A percentile compares a stretch with the other conserved stretches of the same genome.
Evolutionary conservation across 2,329 filamentous ascomycete species (phyloP).

Genomic region (Cordyceps fumosorosea): DNA sequence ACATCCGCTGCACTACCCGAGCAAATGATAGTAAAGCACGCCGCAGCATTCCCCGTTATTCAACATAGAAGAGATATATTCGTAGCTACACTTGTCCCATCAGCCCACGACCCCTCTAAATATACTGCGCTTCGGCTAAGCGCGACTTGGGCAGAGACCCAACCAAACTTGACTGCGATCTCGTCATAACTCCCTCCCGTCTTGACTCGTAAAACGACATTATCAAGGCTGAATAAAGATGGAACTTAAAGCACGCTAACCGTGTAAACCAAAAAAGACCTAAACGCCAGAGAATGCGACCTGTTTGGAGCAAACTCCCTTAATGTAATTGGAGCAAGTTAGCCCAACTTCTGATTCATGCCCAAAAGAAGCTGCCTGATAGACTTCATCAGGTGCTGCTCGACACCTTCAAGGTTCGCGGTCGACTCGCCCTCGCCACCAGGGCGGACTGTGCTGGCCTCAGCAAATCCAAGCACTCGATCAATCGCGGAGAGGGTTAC

Average conservation of each 20-base stretch:
- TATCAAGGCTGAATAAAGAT: slow-evolving; percentile 1
- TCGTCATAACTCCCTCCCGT: not conserved
- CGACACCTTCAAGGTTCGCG: slow-evolving; percentile 32
- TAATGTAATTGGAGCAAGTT: not conserved
- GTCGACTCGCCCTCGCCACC: slow-evolving; percentile 26
- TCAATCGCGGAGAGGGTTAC: slow-evolving; percentile 45
- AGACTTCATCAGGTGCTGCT: slow-evolving; percentile 35
- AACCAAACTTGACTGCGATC: not conserved
- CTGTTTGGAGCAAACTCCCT: not conserved
- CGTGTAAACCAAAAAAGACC: not conserved
- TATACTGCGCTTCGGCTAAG: not conserved
- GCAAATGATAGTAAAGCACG: not conserved
- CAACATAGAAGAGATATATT: not conserved
- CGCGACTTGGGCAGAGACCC: not conserved
- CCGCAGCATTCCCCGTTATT: not conserved
- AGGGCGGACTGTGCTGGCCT: slow-evolving; percentile 34
- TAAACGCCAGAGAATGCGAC: not conserved
- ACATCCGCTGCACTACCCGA: not conserved
- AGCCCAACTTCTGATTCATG: slow-evolving; percentile 32
- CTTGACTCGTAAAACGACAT: not conserved
- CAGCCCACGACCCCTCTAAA: not conserved
- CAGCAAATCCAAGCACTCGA: slow-evolving; percentile 41
- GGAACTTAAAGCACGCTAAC: slow-evolving; percentile 5
- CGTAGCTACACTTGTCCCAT: not conserved
- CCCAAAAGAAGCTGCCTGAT: slow-evolving; percentile 32